A percentile compares a stretch with the other conserved stretches of the same genome.
Conservation (phyloP, 176 grass and related monocot species). For the Neostapfia colusana region DNA sequence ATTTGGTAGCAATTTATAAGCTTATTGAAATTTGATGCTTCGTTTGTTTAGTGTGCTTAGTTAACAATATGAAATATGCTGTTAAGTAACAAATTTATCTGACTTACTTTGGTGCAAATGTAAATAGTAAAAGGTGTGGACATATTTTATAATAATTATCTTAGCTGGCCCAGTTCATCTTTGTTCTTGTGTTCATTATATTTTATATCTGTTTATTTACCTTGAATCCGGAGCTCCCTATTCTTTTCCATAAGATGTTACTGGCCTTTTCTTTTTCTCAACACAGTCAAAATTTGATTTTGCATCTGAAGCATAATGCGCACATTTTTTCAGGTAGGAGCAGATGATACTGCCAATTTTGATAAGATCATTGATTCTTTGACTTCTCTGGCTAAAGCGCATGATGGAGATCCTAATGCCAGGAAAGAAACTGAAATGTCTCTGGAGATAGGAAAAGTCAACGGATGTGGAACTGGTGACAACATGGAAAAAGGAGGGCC, state of each 20-base stretch:
- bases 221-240: background rate
- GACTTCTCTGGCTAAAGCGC: constrained; percentile 59
- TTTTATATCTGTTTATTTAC: background rate
- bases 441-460: constrained; percentile 83
- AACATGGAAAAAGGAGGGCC: constrained; percentile 44
- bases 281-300: background rate
- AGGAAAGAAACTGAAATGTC: constrained; percentile 56
- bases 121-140: background rate
- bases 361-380: constrained; percentile 84
- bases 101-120: background rate
- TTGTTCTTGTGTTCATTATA: background rate
- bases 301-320: constrained; percentile 31
- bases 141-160: background rate
- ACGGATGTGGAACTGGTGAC: constrained; percentile 36
- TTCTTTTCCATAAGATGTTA: background rate
- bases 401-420: constrained; percentile 46
- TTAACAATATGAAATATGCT: background rate
- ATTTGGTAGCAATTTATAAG: background rate
- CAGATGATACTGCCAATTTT: constrained; percentile 61
- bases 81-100: background rate
- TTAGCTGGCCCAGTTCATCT: background rate
- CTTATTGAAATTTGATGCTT: background rate
- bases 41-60: background rate
- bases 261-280: background rate
- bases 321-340: constrained; percentile 63